These are phyloP conservation scores for Diaporthe ilicicola DNA, from an alignment of 2,329 filamentous ascomycete genomes.

Conservation along the genomic window DNA sequence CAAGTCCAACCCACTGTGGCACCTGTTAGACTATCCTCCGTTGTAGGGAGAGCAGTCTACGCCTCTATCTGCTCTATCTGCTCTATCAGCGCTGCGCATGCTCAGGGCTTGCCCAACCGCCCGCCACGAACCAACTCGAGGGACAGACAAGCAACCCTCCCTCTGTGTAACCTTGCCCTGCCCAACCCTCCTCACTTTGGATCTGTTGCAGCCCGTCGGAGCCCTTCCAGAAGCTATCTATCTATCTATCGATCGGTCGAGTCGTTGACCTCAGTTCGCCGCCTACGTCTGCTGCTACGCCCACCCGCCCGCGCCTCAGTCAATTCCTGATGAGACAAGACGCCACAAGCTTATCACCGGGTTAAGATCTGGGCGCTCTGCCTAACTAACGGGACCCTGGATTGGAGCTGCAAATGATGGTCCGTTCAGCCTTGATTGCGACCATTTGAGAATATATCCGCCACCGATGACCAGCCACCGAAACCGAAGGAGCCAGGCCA, in stretches of 20 bases:
- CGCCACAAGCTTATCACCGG: slow-evolving; percentile 24
- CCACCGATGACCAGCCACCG: slow-evolving; percentile 17
- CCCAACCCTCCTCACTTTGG: slow-evolving; percentile 14
- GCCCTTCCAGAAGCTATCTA: slow-evolving; percentile 20
- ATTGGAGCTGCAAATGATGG: slow-evolving; percentile 22
- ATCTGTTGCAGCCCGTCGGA: slow-evolving; percentile 19
- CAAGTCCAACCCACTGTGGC: slow-evolving; percentile 17
- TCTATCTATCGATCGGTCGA: too few relatives aligned
- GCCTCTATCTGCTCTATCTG: neutral
- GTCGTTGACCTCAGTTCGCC: slow-evolving; percentile 1
- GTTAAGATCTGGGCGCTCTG: slow-evolving; percentile 16
- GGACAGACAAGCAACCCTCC: slow-evolving; percentile 20
- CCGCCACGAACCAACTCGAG: neutral
- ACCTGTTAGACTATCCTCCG: neutral
- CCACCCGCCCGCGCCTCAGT: neutral
- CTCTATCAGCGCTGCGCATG: neutral
- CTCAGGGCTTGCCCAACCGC: slow-evolving; percentile 6
- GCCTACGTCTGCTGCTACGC: slow-evolving; percentile 3
- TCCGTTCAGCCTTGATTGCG: slow-evolving; percentile 18
- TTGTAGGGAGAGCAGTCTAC: neutral
- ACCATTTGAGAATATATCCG: slow-evolving; percentile 10
- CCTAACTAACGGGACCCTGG: slow-evolving; percentile 5
- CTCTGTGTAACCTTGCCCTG: slow-evolving; percentile 22
- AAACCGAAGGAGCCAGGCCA: slow-evolving; percentile 8
- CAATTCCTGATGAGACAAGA: slow-evolving; percentile 23